Conservation (phyloP, 768 basidiomycete genomes). For the Auriscalpium vulgare region DNA sequence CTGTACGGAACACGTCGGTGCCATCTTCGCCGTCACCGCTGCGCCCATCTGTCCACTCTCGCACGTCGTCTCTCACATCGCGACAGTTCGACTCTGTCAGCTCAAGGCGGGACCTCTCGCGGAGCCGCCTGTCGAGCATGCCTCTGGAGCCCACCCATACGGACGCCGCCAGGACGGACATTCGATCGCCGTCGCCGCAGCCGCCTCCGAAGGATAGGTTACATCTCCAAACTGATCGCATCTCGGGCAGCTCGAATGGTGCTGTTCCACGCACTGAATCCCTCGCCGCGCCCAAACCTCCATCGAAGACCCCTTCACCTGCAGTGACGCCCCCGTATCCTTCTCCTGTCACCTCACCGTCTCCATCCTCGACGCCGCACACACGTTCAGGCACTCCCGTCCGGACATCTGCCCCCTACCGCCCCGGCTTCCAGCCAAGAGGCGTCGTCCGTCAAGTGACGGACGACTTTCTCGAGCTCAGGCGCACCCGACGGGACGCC, state of each 20-base stretch:
- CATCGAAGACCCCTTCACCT: constrained; percentile 11
- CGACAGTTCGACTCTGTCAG: constrained; percentile 9
- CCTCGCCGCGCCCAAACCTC: background rate
- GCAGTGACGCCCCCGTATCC: constrained; percentile 14
- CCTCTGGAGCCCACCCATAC: constrained; percentile 4
- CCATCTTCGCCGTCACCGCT: constrained; percentile 28
- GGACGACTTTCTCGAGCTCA: constrained; percentile 63
- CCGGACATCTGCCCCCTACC: constrained; percentile 53
- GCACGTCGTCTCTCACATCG: constrained; percentile 13
- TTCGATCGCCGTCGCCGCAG: background rate
- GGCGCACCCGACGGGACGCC: constrained; percentile 30
- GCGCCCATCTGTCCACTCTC: constrained; percentile 19
- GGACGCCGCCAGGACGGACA: background rate
- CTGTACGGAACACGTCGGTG: constrained; percentile 23
- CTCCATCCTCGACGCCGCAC: constrained; percentile 10
- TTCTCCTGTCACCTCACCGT: constrained; percentile 14
- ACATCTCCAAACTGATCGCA: background rate
- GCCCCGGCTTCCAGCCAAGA: constrained; percentile 88
- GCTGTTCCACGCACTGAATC: background rate
- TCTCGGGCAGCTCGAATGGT: too few relatives aligned
- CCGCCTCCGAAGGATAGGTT: background rate
- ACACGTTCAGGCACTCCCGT: constrained; percentile 7
- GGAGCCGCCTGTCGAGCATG: constrained; percentile 14
- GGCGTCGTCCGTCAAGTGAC: constrained; percentile 77
- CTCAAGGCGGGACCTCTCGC: constrained; percentile 7